Evolutionary conservation across 2,329 filamentous ascomycete genomes (phyloP), one percentile per base, ranked within the genome.

Genomic region (Dothideomycetes sp.): DNA sequence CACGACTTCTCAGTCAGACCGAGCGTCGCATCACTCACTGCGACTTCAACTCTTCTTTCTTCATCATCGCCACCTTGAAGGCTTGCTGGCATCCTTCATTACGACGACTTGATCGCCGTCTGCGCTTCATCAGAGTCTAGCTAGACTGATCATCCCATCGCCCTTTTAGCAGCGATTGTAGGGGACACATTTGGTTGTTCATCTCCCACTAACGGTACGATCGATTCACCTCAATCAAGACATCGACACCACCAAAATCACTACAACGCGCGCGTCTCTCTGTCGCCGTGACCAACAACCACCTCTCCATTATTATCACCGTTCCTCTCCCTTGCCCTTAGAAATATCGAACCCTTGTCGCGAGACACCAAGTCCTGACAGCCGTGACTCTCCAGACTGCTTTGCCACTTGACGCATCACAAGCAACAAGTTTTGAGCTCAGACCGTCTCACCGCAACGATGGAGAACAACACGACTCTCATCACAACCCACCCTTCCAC

Each of bases 171-270:
- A 67, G 64, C 62, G 59, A 62, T 63, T 68, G 70, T 70, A 69
- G 85, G 86, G 84, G 87, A 94, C 82, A 87, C 87, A 94, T 94
- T 94, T 65, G 81, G 63, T 94, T 94, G 87, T 94, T 86, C 70
- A 84, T 94, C 87, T 94, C 86, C 83, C 76, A 66, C 75, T 73
- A 62, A 75, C 61, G 72, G 68, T 71, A 71, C 62, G 66, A 52
- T 27, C 36, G 44, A 30, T 35, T 37, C 40, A 27, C 22, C 12
- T 27, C 7, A 7, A 7, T 12, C 22, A 27, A 27, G 22, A 7
- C n/a, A n/a, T n/a, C n/a, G n/a, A n/a, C n/a, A n/a, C n/a, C n/a
- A n/a, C n/a, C n/a, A n/a, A n/a, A n/a, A n/a, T n/a, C n/a, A n/a
- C n/a, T n/a, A n/a, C n/a, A n/a, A n/a, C n/a, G n/a, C n/a, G n/a